Conservation (phyloP, 208 protist species). For the Leptomonas seymouri region DNA sequence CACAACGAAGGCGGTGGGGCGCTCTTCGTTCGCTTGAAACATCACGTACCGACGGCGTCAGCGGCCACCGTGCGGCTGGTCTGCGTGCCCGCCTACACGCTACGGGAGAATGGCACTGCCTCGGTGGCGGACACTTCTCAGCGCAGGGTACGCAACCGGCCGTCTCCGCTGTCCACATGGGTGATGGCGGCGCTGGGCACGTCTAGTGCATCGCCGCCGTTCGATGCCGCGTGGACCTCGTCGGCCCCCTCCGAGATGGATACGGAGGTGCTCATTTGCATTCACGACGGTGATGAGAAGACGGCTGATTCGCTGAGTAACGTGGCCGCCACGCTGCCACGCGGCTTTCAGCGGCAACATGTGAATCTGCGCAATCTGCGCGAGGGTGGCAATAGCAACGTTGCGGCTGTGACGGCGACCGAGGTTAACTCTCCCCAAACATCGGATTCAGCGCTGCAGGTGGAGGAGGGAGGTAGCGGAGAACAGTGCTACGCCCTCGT, state of each 20-base stretch:
- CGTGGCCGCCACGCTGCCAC: conserved; percentile 10
- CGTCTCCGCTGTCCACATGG: conserved; percentile 11
- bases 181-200: conserved; percentile 1
- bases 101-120: conserved; percentile 8
- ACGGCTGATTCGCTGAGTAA: neutral
- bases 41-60: conserved; percentile 1
- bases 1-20: neutral
- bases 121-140: conserved; percentile 1
- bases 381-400: neutral
- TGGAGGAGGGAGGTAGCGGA: neutral
- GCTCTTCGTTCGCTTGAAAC: conserved; percentile 12
- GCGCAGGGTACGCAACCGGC: conserved; percentile 11
- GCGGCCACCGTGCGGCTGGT: conserved; percentile 17
- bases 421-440: conserved; percentile 7
- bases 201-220: neutral
- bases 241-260: conserved; percentile 1
- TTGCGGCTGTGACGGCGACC: conserved; percentile 7
- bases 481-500: conserved; percentile 27
- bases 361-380: conserved; percentile 19
- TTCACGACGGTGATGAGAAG: conserved; percentile 10
- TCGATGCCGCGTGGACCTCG: conserved; percentile 13
- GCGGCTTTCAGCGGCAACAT: conserved; percentile 12
- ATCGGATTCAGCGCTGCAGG: conserved; percentile 4
- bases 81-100: neutral
- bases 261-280: conserved; percentile 11